Evolutionary conservation across 345 rosid genomes (phyloP).

Genomic region (Orychophragmus violaceus): DNA sequence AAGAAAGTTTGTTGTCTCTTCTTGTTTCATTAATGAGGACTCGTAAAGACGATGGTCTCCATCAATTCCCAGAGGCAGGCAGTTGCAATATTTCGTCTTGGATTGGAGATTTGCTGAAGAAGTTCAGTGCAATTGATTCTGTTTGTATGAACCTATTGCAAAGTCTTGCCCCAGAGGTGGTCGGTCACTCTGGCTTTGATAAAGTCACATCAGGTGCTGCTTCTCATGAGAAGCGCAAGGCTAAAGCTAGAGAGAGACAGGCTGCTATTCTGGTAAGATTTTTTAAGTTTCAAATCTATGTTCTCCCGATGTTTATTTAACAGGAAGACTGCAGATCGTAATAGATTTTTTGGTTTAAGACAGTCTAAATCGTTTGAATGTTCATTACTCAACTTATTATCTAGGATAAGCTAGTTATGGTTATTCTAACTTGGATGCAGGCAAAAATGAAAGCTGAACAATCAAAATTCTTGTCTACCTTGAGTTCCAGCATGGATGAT

Average conservation of each 20-base stretch:
- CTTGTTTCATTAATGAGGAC: constrained; percentile 73
- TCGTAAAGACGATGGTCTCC: constrained; percentile 45
- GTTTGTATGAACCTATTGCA: constrained; percentile 59
- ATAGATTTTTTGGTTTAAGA: neutral
- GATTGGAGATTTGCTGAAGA: constrained; percentile 68
- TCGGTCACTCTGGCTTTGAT: constrained; percentile 38
- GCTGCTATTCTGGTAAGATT: constrained; percentile 75
- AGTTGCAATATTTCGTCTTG: constrained; percentile 61
- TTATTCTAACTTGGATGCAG: constrained; percentile 42
- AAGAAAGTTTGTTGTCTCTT: constrained; percentile 73
- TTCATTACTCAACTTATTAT: constrained; percentile 4
- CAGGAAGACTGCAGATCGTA: constrained; percentile 6
- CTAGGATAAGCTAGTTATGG: constrained; percentile 19
- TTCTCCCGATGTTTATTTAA: neutral
- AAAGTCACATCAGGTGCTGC: constrained; percentile 32
- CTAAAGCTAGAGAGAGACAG: constrained; percentile 83
- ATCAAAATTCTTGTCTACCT: constrained; percentile 70
- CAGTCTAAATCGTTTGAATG: neutral
- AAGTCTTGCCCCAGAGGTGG: constrained; percentile 72
- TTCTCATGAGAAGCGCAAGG: constrained; percentile 70
- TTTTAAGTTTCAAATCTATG: constrained; percentile 5
- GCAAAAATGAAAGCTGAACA: constrained; percentile 98
- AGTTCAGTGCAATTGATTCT: constrained; percentile 66
- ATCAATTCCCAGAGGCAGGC: constrained; percentile 53
- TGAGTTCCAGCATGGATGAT: constrained; percentile 43